phyloP scores from a whole-genome alignment of 2,329 filamentous ascomycete species.

The Phaeosphaeriaceae sp. region DNA sequence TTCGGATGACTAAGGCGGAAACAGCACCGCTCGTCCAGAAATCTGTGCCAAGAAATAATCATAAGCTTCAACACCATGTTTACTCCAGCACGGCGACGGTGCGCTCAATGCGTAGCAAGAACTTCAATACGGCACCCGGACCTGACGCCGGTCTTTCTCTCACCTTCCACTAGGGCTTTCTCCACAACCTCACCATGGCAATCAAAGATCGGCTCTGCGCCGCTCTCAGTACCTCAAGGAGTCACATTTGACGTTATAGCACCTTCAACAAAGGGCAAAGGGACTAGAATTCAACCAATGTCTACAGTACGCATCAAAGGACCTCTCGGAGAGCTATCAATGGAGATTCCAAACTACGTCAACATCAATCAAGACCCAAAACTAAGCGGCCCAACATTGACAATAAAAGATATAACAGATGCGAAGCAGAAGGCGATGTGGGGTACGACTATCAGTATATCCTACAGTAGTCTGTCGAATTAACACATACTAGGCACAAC shows the following conservation, averaged over 20 bases:
- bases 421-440: constrained; percentile 92
- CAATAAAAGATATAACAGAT: constrained; percentile 69
- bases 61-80: constrained; percentile 61
- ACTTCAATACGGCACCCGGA: constrained; percentile 51
- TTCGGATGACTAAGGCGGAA: constrained; percentile 22
- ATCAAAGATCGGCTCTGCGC: constrained; percentile 85
- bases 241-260: constrained; percentile 75
- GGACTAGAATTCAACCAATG: constrained; percentile 66
- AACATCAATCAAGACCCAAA: constrained; percentile 71
- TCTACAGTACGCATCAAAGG: constrained; percentile 78
- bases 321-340: constrained; percentile 78
- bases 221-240: constrained; percentile 49
- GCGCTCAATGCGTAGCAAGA: constrained; percentile 59
- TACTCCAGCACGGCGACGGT: constrained; percentile 65
- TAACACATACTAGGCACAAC: constrained; percentile 70
- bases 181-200: constrained; percentile 69
- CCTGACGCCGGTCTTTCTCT: constrained; percentile 72
- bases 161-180: constrained; percentile 63
- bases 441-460: constrained; percentile 63
- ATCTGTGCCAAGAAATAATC: constrained; percentile 22
- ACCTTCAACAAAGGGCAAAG: constrained; percentile 65
- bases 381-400: constrained; percentile 69
- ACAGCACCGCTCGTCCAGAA: constrained; percentile 25
- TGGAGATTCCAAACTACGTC: constrained; percentile 81
- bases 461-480: neutral